Base-by-base conservation (phyloP, 495 filamentous ascomycete species). In the Collariella sp. region DNA sequence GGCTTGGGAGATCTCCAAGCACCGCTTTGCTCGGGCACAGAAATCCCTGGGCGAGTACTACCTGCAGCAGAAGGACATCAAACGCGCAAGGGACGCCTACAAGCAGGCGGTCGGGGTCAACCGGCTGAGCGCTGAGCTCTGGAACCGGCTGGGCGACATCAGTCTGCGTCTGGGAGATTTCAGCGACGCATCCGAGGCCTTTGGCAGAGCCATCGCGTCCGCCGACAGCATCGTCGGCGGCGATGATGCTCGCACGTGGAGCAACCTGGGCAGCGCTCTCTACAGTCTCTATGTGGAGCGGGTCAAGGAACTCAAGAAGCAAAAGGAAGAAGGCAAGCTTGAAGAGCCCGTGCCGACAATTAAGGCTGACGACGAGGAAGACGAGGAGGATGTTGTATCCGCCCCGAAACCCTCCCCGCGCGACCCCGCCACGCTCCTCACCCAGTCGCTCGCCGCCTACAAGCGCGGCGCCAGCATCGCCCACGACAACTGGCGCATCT, bases 121-220 rank as follows among this genome's bases (percentile, higher is more conserved):
- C 68, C 77, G 86, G 9, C 76, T 94, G 36, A 91, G 91, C 63
- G 78, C 85, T 38, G 75, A 83, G 31, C 79, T 85, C 46, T 99
- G 94, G 94, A 93, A 87, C 60, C 83, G 89, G 0, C 73, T 96
- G 2, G 93, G 93, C 1, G 95, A 94, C 62, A 88, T 93, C 40
- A 81, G 83, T 50, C 79, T 99, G 18, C 81, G 88, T 41, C 76
- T 91, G 0, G 77, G 83, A 31, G 67, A 83, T 22, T 99, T 86
- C 75, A 70, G 82, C 12, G 83, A 84, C n/a, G 90, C 94, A 0
- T 79, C 85, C n/a, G 81, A 93, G 16, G 86, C 91, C 0, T 99
- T 95, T 63, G 77, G 83, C 6, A 76, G 88, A 11, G 81, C 83
- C 3, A 87, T 97, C 26, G 63, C 69, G 1, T 61, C 58, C 1